Evolutionary conservation across 1,284 basidiomycete species (phyloP).

Genomic region (Hemileia vastatrix): DNA sequence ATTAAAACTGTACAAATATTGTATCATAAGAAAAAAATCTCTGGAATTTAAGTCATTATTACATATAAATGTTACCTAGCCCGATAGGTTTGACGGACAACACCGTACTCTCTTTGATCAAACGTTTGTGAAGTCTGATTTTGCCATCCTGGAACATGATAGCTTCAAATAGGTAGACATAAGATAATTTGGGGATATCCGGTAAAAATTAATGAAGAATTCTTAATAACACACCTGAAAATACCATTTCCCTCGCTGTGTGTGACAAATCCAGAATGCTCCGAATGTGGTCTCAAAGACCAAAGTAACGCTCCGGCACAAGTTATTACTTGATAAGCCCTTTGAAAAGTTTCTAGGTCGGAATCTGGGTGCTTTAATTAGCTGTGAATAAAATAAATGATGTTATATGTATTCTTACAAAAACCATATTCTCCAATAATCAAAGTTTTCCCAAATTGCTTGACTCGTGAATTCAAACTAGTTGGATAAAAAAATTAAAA

Average conservation of each 20-base stretch:
- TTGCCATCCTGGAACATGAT: slow-evolving; percentile 19
- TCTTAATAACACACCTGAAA: neutral
- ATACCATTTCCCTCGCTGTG: slow-evolving; percentile 13
- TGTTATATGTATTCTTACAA: neutral
- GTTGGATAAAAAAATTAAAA: neutral
- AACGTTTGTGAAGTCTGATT: slow-evolving; percentile 13
- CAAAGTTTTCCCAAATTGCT: slow-evolving; percentile 10
- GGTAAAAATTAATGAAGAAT: neutral
- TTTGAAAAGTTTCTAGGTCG: neutral
- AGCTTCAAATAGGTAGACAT: too few relatives aligned
- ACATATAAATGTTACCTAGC: too few relatives aligned
- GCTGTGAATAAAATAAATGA: neutral
- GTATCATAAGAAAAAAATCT: too few relatives aligned
- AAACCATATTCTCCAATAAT: slow-evolving; percentile 22
- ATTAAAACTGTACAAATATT: slow-evolving; percentile 6
- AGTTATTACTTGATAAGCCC: slow-evolving; percentile 6
- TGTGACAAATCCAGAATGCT: slow-evolving; percentile 8
- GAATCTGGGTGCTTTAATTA: neutral
- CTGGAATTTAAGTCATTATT: too few relatives aligned
- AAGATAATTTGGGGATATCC: neutral
- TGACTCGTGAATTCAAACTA: neutral
- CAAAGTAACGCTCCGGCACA: slow-evolving; percentile 17
- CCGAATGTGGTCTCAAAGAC: slow-evolving; percentile 15
- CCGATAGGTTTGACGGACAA: slow-evolving; percentile 5
- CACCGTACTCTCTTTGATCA: slow-evolving; percentile 6